Percentiles rank a stretch among this genome's conserved stretches.
phyloP scores from a whole-genome alignment of 495 filamentous ascomycete genomes.

The Letharia lupina region DNA sequence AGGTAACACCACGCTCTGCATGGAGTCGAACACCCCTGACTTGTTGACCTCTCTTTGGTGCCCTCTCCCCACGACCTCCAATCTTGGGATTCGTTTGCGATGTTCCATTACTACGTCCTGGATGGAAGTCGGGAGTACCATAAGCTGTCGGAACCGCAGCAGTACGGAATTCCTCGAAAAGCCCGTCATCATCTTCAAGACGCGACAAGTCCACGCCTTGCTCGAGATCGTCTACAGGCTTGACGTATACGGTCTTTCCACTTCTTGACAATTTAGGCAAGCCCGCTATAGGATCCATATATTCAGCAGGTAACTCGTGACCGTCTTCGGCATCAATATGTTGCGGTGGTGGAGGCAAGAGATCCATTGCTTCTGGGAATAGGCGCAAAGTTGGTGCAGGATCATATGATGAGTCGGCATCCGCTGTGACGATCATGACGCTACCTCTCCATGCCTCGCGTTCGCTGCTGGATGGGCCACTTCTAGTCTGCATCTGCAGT shows the following conservation, averaged over 20 bases:
- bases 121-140: slow-evolving; percentile 33
- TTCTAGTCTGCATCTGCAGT: slow-evolving; percentile 31
- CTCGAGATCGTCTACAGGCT: slow-evolving; percentile 72
- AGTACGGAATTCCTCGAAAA: slow-evolving; percentile 54
- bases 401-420: slow-evolving; percentile 74
- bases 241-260: slow-evolving; percentile 73
- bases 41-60: slow-evolving; percentile 64
- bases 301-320: slow-evolving; percentile 61
- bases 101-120: slow-evolving; percentile 37
- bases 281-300: slow-evolving; percentile 82
- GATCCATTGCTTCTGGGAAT: slow-evolving; percentile 78
- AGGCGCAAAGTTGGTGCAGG: slow-evolving; percentile 66
- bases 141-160: slow-evolving; percentile 37
- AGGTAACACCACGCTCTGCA: slow-evolving; percentile 78
- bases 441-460: slow-evolving; percentile 87
- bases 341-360: slow-evolving; percentile 71
- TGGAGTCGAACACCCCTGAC: slow-evolving; percentile 75
- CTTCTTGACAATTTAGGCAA: slow-evolving; percentile 72
- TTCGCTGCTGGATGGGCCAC: slow-evolving; percentile 33
- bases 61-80: slow-evolving; percentile 56
- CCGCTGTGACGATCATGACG: slow-evolving; percentile 86
- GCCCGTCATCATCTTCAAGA: slow-evolving; percentile 68
- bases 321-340: slow-evolving; percentile 54
- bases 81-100: slow-evolving; percentile 26
- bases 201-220: slow-evolving; percentile 64